A percentile compares a stretch with the other conserved stretches of the same genome.
Conservation (phyloP, 805 yeast genomes). For the Teunomyces lycoperdinae region DNA sequence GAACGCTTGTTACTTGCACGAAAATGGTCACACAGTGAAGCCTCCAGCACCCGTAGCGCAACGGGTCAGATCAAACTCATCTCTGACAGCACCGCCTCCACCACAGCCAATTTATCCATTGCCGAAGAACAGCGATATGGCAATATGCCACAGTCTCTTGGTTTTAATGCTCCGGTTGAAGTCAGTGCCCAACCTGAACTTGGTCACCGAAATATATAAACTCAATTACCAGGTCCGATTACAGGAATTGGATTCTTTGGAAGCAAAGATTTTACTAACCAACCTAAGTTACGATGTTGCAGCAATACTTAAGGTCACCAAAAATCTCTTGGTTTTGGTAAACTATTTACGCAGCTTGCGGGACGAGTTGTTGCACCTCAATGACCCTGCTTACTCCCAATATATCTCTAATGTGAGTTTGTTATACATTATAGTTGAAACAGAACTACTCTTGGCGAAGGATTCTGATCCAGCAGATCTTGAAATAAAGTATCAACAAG, state of each 20-base stretch:
- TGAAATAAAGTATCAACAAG: neutral
- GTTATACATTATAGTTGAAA: constrained; percentile 15
- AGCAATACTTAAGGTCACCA: constrained; percentile 27
- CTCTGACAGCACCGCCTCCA: neutral
- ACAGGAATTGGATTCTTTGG: constrained; percentile 7
- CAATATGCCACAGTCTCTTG: constrained; percentile 26
- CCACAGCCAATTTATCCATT: constrained; percentile 29
- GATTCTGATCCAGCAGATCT: neutral
- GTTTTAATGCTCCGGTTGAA: constrained; percentile 39
- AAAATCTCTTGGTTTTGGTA: constrained; percentile 25
- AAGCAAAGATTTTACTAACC: constrained; percentile 18
- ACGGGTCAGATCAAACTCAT: constrained; percentile 1
- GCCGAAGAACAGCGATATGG: constrained; percentile 33
- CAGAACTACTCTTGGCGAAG: neutral
- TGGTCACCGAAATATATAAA: constrained; percentile 45
- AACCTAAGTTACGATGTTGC: constrained; percentile 34
- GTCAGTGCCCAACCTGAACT: constrained; percentile 38
- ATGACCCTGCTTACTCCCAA: constrained; percentile 4
- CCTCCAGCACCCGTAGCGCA: neutral
- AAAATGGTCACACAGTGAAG: constrained; percentile 15
- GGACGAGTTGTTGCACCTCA: constrained; percentile 13
- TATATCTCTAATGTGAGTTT: constrained; percentile 22
- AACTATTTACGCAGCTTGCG: constrained; percentile 24
- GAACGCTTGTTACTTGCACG: constrained; percentile 31
- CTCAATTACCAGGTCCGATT: constrained; percentile 31